Base-by-base conservation (phyloP, 2,329 filamentous ascomycete species). In the Ophiocordyceps australis region DNA sequence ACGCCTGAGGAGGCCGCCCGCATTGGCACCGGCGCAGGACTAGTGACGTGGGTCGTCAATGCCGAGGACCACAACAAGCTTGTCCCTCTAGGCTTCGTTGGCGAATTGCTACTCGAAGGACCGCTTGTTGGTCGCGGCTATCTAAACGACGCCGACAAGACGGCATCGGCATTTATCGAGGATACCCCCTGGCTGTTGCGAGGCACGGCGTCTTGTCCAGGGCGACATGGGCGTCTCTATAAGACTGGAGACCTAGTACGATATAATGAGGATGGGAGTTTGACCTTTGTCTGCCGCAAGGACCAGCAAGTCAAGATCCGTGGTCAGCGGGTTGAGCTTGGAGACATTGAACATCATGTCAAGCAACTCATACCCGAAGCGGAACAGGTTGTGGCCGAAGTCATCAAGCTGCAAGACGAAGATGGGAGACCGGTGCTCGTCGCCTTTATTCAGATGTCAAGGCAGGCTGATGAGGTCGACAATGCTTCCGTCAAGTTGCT, bases 251-350 rank as follows among this genome's bases (percentile, higher is more conserved):
- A 64, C 32, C 41, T 63, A 4, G 57, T 45, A 3, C 42, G 42
- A 20, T 58, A 57, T 13, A 38, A 49, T 21, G 38, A 40, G 1
- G 31, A 39, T 17, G 37, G 35, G 3, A 39, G 37, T 15, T 37
- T 63, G 6, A 35, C 46, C 1, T 60, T 55, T 25, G 37, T 62
- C 24, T 62, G 60, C 25, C 49, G 63, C 23, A 61, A 60, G 32
- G 63, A 69, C 34, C 50, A 50, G 1, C 63, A 68, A 37, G 52
- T 67, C 26, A 69, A 68, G 36, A 40, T 70, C 10, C 50, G 54
- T 15, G 69, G 69, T 20, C 65, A 56, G 29, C 41, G 62, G 25
- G 44, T 64, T 29, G 68, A 60, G 39, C 46, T 60, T 1, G 31
- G 24, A 2, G 37, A 37, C 6, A 27, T 40, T 7, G 38, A 40